Evolutionary conservation across 768 basidiomycete species (phyloP).

Genomic region (Neoboletus magnificus): DNA sequence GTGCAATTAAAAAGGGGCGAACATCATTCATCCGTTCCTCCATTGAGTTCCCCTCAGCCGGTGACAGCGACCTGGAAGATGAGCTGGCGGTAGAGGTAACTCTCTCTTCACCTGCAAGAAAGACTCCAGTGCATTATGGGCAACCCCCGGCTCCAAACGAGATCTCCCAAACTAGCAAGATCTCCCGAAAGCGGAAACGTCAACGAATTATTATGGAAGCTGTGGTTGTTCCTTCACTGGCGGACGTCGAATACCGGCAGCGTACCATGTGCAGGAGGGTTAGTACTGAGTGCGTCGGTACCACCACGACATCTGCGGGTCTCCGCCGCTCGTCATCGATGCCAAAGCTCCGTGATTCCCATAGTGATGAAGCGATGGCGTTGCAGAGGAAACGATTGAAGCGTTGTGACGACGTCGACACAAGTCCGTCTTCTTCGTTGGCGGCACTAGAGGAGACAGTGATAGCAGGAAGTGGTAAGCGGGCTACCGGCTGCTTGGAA

Average conservation of each 20-base stretch:
- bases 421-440: slow-evolving; percentile 15
- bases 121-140: not conserved
- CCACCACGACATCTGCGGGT: slow-evolving; percentile 1
- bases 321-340: slow-evolving; percentile 29
- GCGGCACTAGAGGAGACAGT: slow-evolving; percentile 26
- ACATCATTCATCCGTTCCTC: slow-evolving; percentile 32
- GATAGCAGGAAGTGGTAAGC: slow-evolving; percentile 35
- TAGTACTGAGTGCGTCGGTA: slow-evolving; percentile 13
- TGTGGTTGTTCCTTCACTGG: slow-evolving; percentile 45
- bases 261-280: slow-evolving; percentile 19
- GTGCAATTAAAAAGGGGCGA: slow-evolving; percentile 26
- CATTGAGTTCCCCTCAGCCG: slow-evolving; percentile 23
- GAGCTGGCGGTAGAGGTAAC: slow-evolving; percentile 24
- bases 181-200: slow-evolving; percentile 40
- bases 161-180: not conserved
- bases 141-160: not conserved
- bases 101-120: slow-evolving; percentile 22
- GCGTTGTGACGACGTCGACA: slow-evolving; percentile 19
- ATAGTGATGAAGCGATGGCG: slow-evolving; percentile 10
- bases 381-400: slow-evolving; percentile 25
- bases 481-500: not conserved
- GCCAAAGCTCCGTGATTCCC: slow-evolving; percentile 16
- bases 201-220: slow-evolving; percentile 50
- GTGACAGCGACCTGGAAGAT: slow-evolving; percentile 31
- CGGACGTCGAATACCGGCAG: slow-evolving; percentile 22